Evolutionary conservation across 2,329 filamentous ascomycete genomes (phyloP).

Genomic region (Sarocladiaceae sp.): DNA sequence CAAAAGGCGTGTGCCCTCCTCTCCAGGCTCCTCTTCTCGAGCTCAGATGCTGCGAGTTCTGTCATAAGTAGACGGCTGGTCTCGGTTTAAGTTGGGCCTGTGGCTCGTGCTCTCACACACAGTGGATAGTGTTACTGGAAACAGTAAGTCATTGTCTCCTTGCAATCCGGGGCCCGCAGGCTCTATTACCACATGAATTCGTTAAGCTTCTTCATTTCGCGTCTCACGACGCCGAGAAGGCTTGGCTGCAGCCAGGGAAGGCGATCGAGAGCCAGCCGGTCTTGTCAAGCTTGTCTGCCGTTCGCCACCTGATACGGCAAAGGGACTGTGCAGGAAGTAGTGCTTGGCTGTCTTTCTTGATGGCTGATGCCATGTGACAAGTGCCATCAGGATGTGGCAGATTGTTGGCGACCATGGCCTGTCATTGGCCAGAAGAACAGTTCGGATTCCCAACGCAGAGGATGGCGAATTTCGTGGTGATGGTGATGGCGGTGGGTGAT

Average conservation of each 20-base stretch:
- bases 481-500: too few species aligned
- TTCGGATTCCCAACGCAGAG: too few species aligned
- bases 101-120: not conserved
- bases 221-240: not conserved
- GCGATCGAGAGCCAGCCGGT: not conserved
- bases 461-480: too few species aligned
- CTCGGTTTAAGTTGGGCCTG: not conserved
- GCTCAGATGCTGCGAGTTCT: too few species aligned
- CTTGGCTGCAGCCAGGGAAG: not conserved
- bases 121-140: not conserved
- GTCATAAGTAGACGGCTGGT: not conserved
- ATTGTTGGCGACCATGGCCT: too few species aligned
- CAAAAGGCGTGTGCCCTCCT: too few species aligned
- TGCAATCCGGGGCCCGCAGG: not conserved
- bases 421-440: too few species aligned
- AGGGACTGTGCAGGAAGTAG: too few species aligned
- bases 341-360: too few species aligned
- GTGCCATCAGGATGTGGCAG: not conserved
- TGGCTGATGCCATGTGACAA: not conserved
- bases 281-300: not conserved
- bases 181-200: not conserved
- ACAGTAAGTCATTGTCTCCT: not conserved
- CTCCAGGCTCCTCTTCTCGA: too few species aligned
- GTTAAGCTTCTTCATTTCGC: not conserved
- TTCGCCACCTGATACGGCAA: not conserved